These are phyloP conservation scores for Danielia oregonensis DNA, from an alignment of 805 yeast species.

Conservation along the genomic window DNA sequence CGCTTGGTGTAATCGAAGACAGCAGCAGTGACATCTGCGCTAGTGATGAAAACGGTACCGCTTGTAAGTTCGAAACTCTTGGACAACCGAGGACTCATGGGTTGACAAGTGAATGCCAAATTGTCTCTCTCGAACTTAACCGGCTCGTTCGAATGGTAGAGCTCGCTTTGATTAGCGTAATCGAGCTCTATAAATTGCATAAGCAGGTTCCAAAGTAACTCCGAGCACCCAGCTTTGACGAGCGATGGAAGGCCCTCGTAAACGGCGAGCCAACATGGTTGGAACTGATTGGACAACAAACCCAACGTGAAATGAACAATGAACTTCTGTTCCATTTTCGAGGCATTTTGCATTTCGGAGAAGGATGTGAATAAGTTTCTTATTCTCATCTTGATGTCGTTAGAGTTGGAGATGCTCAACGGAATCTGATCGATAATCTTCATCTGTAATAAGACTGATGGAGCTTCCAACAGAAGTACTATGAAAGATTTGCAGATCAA, in stretches of 20 bases:
- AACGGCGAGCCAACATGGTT: constrained; percentile 83
- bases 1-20: constrained; percentile 34
- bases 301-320: constrained; percentile 50
- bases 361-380: constrained; percentile 28
- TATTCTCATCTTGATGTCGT: constrained; percentile 70
- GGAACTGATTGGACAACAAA: constrained; percentile 65
- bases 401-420: constrained; percentile 58
- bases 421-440: constrained; percentile 65
- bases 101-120: constrained; percentile 32
- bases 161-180: constrained; percentile 15
- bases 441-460: constrained; percentile 43
- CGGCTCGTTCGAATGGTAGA: constrained; percentile 10
- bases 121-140: constrained; percentile 4
- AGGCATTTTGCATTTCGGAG: constrained; percentile 19
- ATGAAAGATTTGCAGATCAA: constrained; percentile 34
- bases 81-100: constrained; percentile 43
- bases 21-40: constrained; percentile 29
- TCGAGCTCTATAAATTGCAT: constrained; percentile 28
- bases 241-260: constrained; percentile 54
- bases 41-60: constrained; percentile 23
- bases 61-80: constrained; percentile 33
- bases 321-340: constrained; percentile 15
- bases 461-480: constrained; percentile 21
- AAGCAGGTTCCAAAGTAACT: constrained; percentile 54
- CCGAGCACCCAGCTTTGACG: constrained; percentile 25